Base-by-base conservation (phyloP, 2,329 filamentous ascomycete species). In the Arthrinium phaeospermum region DNA sequence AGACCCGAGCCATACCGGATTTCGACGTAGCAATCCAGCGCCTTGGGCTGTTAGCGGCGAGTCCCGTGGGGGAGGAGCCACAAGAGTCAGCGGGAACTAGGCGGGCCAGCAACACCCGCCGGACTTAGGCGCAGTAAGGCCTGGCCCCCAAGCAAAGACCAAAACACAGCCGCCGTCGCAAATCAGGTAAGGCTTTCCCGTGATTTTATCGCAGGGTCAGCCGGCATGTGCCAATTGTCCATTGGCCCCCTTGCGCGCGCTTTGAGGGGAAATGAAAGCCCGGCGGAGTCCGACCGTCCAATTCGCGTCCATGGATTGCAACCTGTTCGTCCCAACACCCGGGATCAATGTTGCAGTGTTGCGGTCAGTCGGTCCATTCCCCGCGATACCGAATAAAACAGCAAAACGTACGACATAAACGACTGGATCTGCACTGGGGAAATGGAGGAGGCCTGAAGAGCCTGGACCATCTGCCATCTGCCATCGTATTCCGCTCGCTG, bases 171-270 rank as follows among this genome's bases (percentile, higher is more conserved):
- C 53, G 30, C 30, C 30, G 53, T 61, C 34, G 34, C 22, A 41
- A 41, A 16, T 64, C 57, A 41, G 34, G 22, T 24, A 13, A 41
- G 22, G 57, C 57, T n/a, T 64, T 41, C 57, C 57, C 57, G 57
- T 64, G 34, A 14, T 64, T 64, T 64, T 64, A n/a, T 64, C 57
- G 57, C 57, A 41, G 57, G 49, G 19, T 41, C 57, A 64, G 57
- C 19, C 57, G 24, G 57, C 53, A 34, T 19, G 41, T n/a, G 19
- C 8, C n/a, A 41, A 41, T n/a, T 13, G 34, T 10, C 53, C 8
- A 37, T 22, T 37, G 53, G 19, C 16, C 30, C 53, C 53, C 27
- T n/a, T 64, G 53, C 53, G 53, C 53, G 30, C 19, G 53, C 27
- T 19, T 19, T 24, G 37, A 4, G 57, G 57, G 30, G 34, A 24